Base-by-base conservation (phyloP, 2,329 filamentous ascomycete genomes). In the Verticillium dahliae region DNA sequence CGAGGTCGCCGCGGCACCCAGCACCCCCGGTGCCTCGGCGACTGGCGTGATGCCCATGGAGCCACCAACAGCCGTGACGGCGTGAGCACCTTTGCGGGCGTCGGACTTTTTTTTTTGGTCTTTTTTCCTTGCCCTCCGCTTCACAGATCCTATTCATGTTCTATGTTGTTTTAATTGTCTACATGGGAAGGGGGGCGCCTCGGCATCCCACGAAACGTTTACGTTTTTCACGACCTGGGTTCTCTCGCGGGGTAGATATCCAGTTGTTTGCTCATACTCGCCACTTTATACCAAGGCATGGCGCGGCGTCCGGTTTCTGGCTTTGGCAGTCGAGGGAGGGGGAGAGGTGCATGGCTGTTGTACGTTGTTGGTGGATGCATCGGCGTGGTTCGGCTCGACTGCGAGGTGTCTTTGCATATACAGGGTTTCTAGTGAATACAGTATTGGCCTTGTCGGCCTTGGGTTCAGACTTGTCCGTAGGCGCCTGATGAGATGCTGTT, bases 1-100 rank as follows among this genome's bases (percentile, higher is more conserved):
- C 1, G 88, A 91, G 67, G 86, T 92, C 62, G 84, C 82, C 2
- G 77, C 80, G 3, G 81, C 79, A 57, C 77, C 75, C 10, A 82
- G 78, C 62, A 82, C 78, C 22, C 64, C 64, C 35, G 61, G 62
- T 9, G 62, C 50, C 9, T 63, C 61, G 3, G 57, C 60, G 11
- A 59, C 64, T 6, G 62, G 59, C 33, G 57, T 64, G 45, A 50
- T 50, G 41, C 64, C 64, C 13, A 61, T 61, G 57, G 64, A 65
- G 55, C 62, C 61, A 11, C 56, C 60, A 22, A 41, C 62, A 18
- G 60, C 52, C n/a, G 52, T 59, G 11, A 62, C 59, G 62, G 58
- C 62, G 27, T 65, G 37, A 63, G 33, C 22, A 14, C 18, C 18
- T 13, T 27, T n/a, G 11, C n/a, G 9, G 15, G n/a, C 18, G 18